Evolutionary conservation across 2,329 filamentous ascomycete genomes (phyloP).

Genomic region (Coleophoma crateriformis): DNA sequence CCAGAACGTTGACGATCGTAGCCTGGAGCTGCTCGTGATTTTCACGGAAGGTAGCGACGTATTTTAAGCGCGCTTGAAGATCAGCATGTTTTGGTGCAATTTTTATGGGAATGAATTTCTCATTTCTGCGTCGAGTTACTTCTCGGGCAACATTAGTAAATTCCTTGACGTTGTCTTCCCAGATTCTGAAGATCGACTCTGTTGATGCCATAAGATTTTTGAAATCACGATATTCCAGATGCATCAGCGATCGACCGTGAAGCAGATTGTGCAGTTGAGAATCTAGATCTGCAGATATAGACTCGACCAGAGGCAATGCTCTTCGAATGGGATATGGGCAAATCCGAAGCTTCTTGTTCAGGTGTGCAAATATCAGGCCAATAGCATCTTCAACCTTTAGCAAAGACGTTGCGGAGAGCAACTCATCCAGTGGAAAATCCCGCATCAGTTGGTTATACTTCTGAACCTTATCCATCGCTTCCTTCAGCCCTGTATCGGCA

Average conservation of each 20-base stretch:
- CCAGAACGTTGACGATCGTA: conserved; percentile 95
- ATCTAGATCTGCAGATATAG: conserved; percentile 91
- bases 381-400: conserved; percentile 86
- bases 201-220: conserved; percentile 76
- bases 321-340: conserved; percentile 92
- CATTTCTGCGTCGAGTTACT: conserved; percentile 85
- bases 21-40: conserved; percentile 97
- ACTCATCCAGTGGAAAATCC: conserved; percentile 92
- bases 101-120: conserved; percentile 99
- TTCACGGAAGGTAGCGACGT: conserved; percentile 89
- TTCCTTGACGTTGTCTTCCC: conserved; percentile 95
- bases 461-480: conserved; percentile 91
- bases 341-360: conserved; percentile 97
- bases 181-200: conserved; percentile 80
- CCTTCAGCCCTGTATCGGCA: conserved; percentile 91
- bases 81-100: conserved; percentile 82
- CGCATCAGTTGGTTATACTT: conserved; percentile 99
- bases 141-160: conserved; percentile 97
- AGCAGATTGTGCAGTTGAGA: conserved; percentile 79
- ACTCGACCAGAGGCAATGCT: conserved; percentile 89
- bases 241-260: conserved; percentile 81
- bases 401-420: conserved; percentile 86
- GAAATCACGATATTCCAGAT: conserved; percentile 90
- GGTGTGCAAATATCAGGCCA: conserved; percentile 81
- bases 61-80: conserved; percentile 85